These are phyloP conservation scores for Melampsora americana DNA, from an alignment of 1,284 basidiomycete genomes.

Conservation along the genomic window DNA sequence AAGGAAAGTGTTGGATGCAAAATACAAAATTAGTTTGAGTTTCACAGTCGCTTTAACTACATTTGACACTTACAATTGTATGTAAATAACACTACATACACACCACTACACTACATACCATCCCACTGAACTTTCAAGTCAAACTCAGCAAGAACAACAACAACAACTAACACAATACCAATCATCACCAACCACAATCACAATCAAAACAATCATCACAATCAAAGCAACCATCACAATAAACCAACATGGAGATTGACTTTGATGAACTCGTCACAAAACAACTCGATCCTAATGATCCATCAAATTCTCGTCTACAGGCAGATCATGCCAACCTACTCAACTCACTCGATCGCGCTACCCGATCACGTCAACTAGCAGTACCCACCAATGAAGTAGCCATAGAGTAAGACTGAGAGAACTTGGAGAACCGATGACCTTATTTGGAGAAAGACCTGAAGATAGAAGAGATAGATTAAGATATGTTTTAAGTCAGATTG, in stretches of 20 bases:
- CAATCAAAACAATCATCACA: too few relatives aligned
- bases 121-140: too few relatives aligned
- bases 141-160: too few relatives aligned
- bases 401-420: slow-evolving; percentile 84
- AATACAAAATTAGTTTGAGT: too few relatives aligned
- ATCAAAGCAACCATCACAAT: too few relatives aligned
- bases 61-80: too few relatives aligned
- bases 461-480: slow-evolving; percentile 84
- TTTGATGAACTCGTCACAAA: slow-evolving; percentile 39
- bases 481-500: slow-evolving; percentile 83
- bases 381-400: slow-evolving; percentile 94
- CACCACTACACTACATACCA: too few relatives aligned
- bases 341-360: slow-evolving; percentile 29
- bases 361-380: slow-evolving; percentile 76
- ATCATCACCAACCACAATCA: too few relatives aligned
- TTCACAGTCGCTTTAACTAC: too few relatives aligned
- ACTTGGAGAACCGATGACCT: slow-evolving; percentile 90
- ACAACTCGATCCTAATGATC: slow-evolving; percentile 36
- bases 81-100: too few relatives aligned
- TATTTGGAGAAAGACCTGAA: slow-evolving; percentile 81
- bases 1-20: too few relatives aligned
- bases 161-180: too few relatives aligned
- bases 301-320: slow-evolving; percentile 25
- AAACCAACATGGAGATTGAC: slow-evolving; percentile 38
- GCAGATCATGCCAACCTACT: slow-evolving; percentile 40